phyloP scores from a whole-genome alignment of 257 asterid genomes.

The Salvia rosmarinus region DNA sequence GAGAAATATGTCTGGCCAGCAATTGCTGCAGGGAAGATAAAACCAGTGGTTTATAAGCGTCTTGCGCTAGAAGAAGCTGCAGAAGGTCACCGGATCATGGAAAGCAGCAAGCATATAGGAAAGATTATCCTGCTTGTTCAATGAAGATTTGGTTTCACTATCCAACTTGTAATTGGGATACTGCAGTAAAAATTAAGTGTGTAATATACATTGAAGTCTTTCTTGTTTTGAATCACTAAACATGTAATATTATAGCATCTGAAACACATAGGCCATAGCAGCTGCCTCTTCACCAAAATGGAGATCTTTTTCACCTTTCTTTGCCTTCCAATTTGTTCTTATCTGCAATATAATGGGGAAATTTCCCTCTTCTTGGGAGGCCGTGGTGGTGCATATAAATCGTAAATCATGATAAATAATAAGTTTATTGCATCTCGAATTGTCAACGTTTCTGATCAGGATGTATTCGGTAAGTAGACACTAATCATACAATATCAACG shows the following conservation, averaged over 20 bases:
- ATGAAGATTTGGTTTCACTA: constrained; percentile 17
- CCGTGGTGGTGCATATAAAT: too few relatives aligned
- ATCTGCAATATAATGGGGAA: background rate
- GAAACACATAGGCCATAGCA: background rate
- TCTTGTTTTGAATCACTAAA: constrained; percentile 17
- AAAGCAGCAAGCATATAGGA: constrained; percentile 91
- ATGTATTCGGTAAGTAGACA: background rate
- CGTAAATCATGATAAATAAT: too few relatives aligned
- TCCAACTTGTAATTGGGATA: background rate
- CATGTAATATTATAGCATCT: background rate
- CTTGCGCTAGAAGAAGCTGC: constrained; percentile 70
- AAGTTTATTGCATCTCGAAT: too few relatives aligned
- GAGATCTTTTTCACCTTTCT: background rate
- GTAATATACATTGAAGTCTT: background rate
- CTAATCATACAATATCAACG: background rate
- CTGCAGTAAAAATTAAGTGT: background rate
- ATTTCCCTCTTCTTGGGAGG: too few relatives aligned
- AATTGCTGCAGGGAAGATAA: constrained; percentile 73
- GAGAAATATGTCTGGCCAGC: constrained; percentile 96
- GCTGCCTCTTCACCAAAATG: background rate
- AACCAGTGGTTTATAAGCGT: constrained; percentile 68
- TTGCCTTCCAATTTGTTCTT: background rate
- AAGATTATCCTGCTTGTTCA: constrained; percentile 65
- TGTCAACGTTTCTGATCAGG: too few relatives aligned
- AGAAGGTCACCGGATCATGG: constrained; percentile 81